A percentile compares a stretch with the other conserved stretches of the same genome.
Conservation (phyloP, 2,329 filamentous ascomycete species). For the Cytospora mali region DNA sequence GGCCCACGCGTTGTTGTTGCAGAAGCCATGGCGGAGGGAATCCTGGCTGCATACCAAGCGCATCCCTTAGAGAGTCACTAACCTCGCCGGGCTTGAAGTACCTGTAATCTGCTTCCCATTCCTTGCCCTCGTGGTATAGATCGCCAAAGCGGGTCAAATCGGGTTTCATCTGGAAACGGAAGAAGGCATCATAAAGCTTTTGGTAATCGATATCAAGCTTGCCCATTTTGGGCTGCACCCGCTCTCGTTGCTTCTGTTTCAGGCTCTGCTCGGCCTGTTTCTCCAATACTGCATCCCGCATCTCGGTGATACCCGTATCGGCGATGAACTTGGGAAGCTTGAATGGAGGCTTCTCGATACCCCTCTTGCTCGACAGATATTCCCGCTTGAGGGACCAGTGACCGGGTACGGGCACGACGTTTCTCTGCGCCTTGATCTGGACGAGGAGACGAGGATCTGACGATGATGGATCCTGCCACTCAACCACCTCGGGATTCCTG, state of each 20-base stretch:
- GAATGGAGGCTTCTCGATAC: slow-evolving; percentile 94
- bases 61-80: slow-evolving; percentile 86
- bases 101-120: slow-evolving; percentile 92
- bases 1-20: slow-evolving; percentile 91
- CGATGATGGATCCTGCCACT: slow-evolving; percentile 95
- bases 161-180: slow-evolving; percentile 95
- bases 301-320: slow-evolving; percentile 95
- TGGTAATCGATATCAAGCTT: slow-evolving; percentile 98
- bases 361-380: slow-evolving; percentile 94
- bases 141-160: slow-evolving; percentile 92
- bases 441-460: slow-evolving; percentile 87
- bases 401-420: slow-evolving; percentile 89
- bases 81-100: slow-evolving; percentile 89
- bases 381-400: slow-evolving; percentile 98
- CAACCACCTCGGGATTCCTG: slow-evolving; percentile 87
- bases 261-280: slow-evolving; percentile 91
- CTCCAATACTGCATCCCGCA: slow-evolving; percentile 94
- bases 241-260: slow-evolving; percentile 93
- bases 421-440: slow-evolving; percentile 92
- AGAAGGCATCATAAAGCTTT: slow-evolving; percentile 97
- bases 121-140: slow-evolving; percentile 99
- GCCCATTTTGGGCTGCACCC: slow-evolving; percentile 94
- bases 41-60: slow-evolving; percentile 88
- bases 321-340: slow-evolving; percentile 94
- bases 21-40: slow-evolving; percentile 97